A percentile compares a stretch with the other conserved stretches of the same genome.
phyloP scores from a whole-genome alignment of 73 alveolate genomes.

The Effrenium voratum region DNA sequence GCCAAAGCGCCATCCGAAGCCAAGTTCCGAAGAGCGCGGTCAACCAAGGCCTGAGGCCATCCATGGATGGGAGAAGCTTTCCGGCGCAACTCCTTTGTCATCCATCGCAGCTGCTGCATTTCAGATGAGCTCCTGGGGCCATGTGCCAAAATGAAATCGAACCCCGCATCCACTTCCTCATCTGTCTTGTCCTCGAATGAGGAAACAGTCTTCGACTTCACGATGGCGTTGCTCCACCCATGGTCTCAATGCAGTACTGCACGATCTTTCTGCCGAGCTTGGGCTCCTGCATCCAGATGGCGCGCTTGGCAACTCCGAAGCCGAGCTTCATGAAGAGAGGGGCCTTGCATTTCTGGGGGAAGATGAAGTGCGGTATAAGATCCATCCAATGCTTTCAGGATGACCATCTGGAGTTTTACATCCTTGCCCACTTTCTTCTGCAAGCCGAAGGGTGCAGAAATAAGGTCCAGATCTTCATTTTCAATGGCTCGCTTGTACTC shows the following conservation, averaged over 20 bases:
- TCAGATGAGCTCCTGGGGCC: not conserved
- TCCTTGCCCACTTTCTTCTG: not conserved
- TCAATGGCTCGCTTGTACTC: not conserved
- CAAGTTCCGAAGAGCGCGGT: not conserved
- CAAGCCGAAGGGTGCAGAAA: not conserved
- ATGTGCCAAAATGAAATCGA: not conserved
- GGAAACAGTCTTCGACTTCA: not conserved
- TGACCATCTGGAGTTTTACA: not conserved
- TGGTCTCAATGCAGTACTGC: not conserved
- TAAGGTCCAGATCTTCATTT: not conserved
- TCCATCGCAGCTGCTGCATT: constrained; percentile 17
- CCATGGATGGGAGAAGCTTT: not conserved
- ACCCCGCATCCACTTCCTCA: not conserved
- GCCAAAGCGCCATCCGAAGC: not conserved
- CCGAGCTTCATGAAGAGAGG: not conserved
- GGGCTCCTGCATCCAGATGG: not conserved
- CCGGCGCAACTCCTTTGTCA: not conserved
- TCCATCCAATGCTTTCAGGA: not conserved
- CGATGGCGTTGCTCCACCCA: not conserved
- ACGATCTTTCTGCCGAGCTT: not conserved
- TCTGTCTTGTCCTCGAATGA: constrained; percentile 11
- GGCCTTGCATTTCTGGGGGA: not conserved
- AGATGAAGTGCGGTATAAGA: not conserved
- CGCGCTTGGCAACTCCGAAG: not conserved
- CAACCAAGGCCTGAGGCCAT: not conserved